Evolutionary conservation across 2,329 filamentous ascomycete species (phyloP), one percentile per base, ranked within the genome.

Genomic region (Epichloe festucae): DNA sequence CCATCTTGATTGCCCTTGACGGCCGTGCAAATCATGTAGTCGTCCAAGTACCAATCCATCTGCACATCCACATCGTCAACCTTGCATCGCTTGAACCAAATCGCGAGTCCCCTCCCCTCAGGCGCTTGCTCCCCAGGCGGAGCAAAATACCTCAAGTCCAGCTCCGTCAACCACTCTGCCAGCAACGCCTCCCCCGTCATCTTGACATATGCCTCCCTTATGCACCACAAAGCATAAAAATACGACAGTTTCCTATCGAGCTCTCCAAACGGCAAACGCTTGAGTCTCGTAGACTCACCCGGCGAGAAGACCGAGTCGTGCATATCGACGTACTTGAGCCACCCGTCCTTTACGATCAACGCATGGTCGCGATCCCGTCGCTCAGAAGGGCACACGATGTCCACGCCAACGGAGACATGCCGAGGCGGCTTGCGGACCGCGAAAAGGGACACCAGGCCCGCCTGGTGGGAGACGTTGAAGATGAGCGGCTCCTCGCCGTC

Each of bases 121-220:
- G 55, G 55, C 8, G 47, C 45, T 44, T 45, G 43, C n/a, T 60
- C 59, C 45, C 63, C 63, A 3, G 83, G 82, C 47, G 82, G 76
- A 48, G 72, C 70, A 49, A 87, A 84, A 47, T 73, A 69, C 53
- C 73, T 70, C 62, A 91, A 87, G 59, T 89, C 83, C 8, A 90
- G 69, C 48, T 85, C 77, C 48, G 70, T 71, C 47, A 91, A 72
- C 87, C 87, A 91, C 4, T 73, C 72, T 0, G 87, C 87, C 8
- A 89, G 71, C 53, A 91, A 72, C 0, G 85, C 87, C 60, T 90
- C 85, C 27, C 87, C 87, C 34, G 85, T 86, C 70, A 91, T 81
- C 76, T 90, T 91, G 66, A 90, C 82, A 63, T 87, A 90, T 1
- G 85, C 82, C 69, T 91, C 87, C 59, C 87, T 82, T 64, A 88